Percentiles rank a stretch among this genome's conserved stretches.
Evolutionary conservation across 208 protist species (phyloP).

Genomic region (Novymonas esmeraldas): DNA sequence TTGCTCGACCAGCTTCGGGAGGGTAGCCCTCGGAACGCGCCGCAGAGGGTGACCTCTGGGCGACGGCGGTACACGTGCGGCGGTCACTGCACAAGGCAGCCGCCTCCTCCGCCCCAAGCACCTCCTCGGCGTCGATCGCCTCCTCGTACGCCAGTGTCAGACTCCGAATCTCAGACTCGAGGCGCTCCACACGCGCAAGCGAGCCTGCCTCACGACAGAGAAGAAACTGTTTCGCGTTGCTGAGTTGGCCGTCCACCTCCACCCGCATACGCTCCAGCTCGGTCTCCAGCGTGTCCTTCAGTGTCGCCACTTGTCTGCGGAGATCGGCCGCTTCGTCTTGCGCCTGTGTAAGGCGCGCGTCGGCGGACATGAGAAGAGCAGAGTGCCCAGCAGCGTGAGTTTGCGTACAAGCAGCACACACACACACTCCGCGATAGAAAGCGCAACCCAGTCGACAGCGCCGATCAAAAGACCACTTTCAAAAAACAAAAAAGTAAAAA

Average conservation of each 20-base stretch:
- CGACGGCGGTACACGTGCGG: neutral
- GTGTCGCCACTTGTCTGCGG: conserved; percentile 8
- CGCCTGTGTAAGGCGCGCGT: conserved; percentile 21
- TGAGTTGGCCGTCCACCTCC: conserved; percentile 12
- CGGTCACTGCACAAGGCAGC: neutral
- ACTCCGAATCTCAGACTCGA: conserved; percentile 5
- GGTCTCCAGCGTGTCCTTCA: conserved; percentile 11
- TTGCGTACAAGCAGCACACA: too few relatives aligned
- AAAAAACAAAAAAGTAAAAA: too few relatives aligned
- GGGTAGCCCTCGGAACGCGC: too few relatives aligned
- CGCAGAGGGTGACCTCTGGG: too few relatives aligned
- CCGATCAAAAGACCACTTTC: too few relatives aligned
- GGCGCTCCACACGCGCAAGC: neutral
- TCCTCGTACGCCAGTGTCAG: conserved; percentile 6
- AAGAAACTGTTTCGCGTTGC: conserved; percentile 14
- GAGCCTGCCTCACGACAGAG: conserved; percentile 3
- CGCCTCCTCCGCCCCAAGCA: neutral
- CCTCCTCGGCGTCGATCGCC: conserved; percentile 8
- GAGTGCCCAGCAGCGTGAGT: too few relatives aligned
- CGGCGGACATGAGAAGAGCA: conserved; percentile 18
- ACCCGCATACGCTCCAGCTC: conserved; percentile 13
- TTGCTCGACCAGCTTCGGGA: too few relatives aligned
- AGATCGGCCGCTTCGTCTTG: conserved; percentile 12
- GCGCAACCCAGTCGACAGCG: too few relatives aligned
- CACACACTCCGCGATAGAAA: too few relatives aligned